Evolutionary conservation across 257 asterid genomes (phyloP), one percentile per base, ranked within the genome.

Genomic region (Nicotiana attenuata): DNA sequence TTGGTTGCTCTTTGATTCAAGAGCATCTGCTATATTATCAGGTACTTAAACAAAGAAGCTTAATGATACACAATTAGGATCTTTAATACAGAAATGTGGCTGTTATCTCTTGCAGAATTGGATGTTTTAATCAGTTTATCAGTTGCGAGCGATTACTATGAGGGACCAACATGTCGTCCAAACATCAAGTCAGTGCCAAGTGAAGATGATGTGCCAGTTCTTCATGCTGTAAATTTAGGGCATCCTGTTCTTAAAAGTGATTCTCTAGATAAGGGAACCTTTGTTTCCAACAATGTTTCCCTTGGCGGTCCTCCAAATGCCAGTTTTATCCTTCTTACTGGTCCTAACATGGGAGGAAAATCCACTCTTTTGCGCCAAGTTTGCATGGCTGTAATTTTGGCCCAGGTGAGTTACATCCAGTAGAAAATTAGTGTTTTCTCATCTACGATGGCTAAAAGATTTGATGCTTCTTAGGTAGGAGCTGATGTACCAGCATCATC

Each of bases 331-430:
- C 93, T 96, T 84, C 97, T 96, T 71, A 96, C 97, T 71, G 98
- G 99, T 71, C 98, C 99, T 82, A 96, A 96, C 91, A 96, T 96
- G 99, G 99, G 99, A 76, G 99, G 99, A 80, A 96, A 96, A 86
- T 96, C 98, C 71, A 96, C 99, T 33, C 97, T 96, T 87, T 89
- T 94, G 67, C 98, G 99, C 60, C 99, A 96, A 89, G 87, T 94
- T 85, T 96, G 99, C 89, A 80, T 96, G 89, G 97, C 97, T 82
- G 95, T 90, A 80, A 92, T 96, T 88, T 88, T 96, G 90, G 98
- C 98, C 26, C 99, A 96, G 97, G 98, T 93, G 83, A 84, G 83
- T 66, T 10, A 16, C 28, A 5, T 45, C 26, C 80, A 75, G 80
- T 24, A 47, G 63, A 57, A 81, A 47, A 47, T 80, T 63, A 26